A percentile compares a stretch with the other conserved stretches of the same genome.
These are phyloP conservation scores for Pseudozyma pruni DNA, from an alignment of 1,284 basidiomycete genomes.

Conservation along the genomic window DNA sequence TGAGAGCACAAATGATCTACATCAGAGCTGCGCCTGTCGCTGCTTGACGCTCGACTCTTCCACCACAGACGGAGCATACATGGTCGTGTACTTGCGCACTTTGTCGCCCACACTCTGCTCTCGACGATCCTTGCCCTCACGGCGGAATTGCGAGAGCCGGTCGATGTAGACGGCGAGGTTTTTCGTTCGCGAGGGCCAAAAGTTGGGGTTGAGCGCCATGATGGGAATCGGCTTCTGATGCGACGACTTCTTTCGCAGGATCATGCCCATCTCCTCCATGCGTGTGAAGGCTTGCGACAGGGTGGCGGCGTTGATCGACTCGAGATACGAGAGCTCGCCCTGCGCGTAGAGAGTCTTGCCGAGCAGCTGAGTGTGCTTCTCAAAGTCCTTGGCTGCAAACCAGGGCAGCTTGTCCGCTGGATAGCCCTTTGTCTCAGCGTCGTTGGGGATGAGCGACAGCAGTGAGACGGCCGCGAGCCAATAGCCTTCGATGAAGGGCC, in stretches of 20 bases:
- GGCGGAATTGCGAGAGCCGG: conserved; percentile 62
- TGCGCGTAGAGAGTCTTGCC: conserved; percentile 68
- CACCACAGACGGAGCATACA: conserved; percentile 31
- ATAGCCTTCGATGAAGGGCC: conserved; percentile 65
- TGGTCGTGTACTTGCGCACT: conserved; percentile 38
- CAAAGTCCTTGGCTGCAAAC: conserved; percentile 67
- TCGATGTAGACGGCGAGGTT: conserved; percentile 64
- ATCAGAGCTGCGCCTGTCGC: conserved; percentile 32
- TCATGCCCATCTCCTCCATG: conserved; percentile 60
- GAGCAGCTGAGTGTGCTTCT: conserved; percentile 65
- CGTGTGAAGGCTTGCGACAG: conserved; percentile 57
- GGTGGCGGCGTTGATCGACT: conserved; percentile 61
- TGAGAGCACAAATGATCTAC: neutral
- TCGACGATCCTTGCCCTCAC: conserved; percentile 67
- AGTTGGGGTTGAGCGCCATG: conserved; percentile 65
- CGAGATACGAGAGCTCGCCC: conserved; percentile 67
- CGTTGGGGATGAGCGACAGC: conserved; percentile 61
- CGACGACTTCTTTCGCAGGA: conserved; percentile 52
- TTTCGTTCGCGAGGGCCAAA: conserved; percentile 55
- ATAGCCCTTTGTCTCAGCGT: conserved; percentile 20
- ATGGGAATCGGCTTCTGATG: conserved; percentile 64
- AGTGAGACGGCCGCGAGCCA: conserved; percentile 68
- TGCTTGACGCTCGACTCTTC: conserved; percentile 36
- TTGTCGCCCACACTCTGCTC: conserved; percentile 47
- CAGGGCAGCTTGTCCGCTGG: conserved; percentile 57